Evolutionary conservation across 768 basidiomycete species (phyloP).

Genomic region (Ephemerocybe angulata): DNA sequence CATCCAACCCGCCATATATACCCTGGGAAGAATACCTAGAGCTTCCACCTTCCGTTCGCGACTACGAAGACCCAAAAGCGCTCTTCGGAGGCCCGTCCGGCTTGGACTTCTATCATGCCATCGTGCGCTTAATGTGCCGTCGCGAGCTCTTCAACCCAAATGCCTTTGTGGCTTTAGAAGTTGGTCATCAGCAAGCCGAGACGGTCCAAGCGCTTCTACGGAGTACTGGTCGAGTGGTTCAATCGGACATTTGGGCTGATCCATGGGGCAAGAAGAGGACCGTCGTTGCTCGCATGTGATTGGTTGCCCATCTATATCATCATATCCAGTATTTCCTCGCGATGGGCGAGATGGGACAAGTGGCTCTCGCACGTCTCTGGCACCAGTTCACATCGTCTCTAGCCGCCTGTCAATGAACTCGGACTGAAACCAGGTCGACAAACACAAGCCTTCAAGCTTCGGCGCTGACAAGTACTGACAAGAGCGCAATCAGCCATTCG

Average conservation of each 20-base stretch:
- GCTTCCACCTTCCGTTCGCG: conserved; percentile 65
- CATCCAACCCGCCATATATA: conserved; percentile 88
- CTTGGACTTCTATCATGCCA: conserved; percentile 66
- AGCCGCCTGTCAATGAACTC: too few relatives aligned
- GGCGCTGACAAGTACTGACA: too few relatives aligned
- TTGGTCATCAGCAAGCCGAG: conserved; percentile 69
- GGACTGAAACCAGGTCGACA: too few relatives aligned
- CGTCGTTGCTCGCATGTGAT: conserved; percentile 53
- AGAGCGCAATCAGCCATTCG: too few relatives aligned
- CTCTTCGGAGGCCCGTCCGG: conserved; percentile 69
- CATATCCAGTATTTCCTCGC: conserved; percentile 5
- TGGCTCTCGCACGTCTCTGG: neutral
- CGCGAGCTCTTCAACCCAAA: conserved; percentile 48
- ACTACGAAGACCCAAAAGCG: conserved; percentile 79
- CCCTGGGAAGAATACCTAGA: conserved; percentile 56
- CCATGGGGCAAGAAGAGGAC: conserved; percentile 75
- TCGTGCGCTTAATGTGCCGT: conserved; percentile 55
- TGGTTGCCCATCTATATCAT: conserved; percentile 5
- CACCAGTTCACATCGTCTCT: neutral
- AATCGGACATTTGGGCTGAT: conserved; percentile 72
- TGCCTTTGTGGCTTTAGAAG: conserved; percentile 72
- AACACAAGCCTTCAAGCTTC: neutral
- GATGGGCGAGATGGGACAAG: conserved; percentile 12
- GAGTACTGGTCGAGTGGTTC: conserved; percentile 39
- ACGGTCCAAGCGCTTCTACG: conserved; percentile 59